Evolutionary conservation across 176 grass and related monocot genomes (phyloP), one percentile per base, ranked within the genome.

Genomic region (Oryza glumipatula): DNA sequence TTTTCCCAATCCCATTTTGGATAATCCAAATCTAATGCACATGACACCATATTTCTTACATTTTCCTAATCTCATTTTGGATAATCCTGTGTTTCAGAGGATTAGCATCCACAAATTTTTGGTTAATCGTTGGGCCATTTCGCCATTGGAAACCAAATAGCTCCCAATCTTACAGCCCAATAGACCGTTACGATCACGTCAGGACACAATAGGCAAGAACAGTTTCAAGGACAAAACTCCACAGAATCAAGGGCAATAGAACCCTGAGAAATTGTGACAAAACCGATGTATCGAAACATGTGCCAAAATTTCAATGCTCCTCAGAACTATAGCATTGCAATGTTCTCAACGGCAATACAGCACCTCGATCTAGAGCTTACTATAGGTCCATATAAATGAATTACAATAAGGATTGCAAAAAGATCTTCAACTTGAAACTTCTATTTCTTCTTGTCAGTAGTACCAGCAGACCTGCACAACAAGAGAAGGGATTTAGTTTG

Each of bases 401-500:
- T 9, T 65, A 83, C 43, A 16, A 6, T 22, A 56, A 66, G 65
- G 10, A 49, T n/a, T 17, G 33, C 43, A 2, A 45, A 39, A 38
- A n/a, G 7, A 38, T 72, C 26, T 17, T 45, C 19, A 46, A 58
- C 23, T 74, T 60, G 45, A 39, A 49, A 35, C 56, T 81, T 85
- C 78, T 88, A 88, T 73, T 91, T 91, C 89, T 91, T 91, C 85
- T 88, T 91, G 0, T 91, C 89, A 32, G 82, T 8, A 54, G 7
- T 54, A 78, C 79, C 83, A 28, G 66, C 89, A n/a, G 82, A 91
- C 56, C 89, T 91, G 72, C 56, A 81, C 13, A 79, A n/a, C 7
- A 83, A 48, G 9, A 83, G 7, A 66, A 16, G 43, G 52, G 6
- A 22, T 12, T 54, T 9, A 83, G 51, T 16, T 65, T 36, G 9